Evolutionary conservation across 768 basidiomycete genomes (phyloP), one percentile per base, ranked within the genome.

Genomic region (Infundibulicybe gibba): DNA sequence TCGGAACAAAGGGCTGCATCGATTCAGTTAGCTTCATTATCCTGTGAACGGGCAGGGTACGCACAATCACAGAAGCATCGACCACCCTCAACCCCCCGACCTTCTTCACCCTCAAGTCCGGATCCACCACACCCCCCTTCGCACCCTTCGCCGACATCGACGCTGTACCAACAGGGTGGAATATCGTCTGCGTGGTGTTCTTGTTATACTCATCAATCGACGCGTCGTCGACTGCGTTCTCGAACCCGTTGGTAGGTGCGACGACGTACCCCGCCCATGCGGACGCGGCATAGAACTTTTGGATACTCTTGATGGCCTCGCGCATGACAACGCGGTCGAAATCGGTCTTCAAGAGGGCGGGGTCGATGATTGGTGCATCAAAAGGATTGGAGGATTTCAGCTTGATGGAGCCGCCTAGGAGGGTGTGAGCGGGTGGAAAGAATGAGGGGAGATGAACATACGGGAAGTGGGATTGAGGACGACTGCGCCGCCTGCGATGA

Each of bases 21-120:
- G 8, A 25, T 25, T 8, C 3, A 8, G 8, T 25, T 25, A 25
- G 25, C 25, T 8, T 4, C 25, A 25, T 3, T 8, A 25, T 25
- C 25, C 25, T 8, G 8, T 8, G 8, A 25, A 8, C 25, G 8
- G 8, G 8, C 25, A 3, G 8, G 25, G 25, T 38, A 41, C 53
- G 39, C 38, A 52, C 49, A 20, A 50, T 20, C 2, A 68, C 58
- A 38, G 66, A 66, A 10, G 64, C 59, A 51, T 70, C 68, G 5
- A 71, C 61, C n/a, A 72, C 52, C 5, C 70, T 51, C n/a, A 71
- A 38, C 9, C 64, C 68, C 0, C 13, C 32, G 2, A 64, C 56
- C 9, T 66, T 65, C 49, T 69, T 68, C 8, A 72, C 64, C n/a
- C 38, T 47, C 35, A 72, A 49, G 43, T 66, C 56, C 20, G 54